Percentiles rank a stretch among this genome's conserved stretches.
phyloP scores from a whole-genome alignment of 345 rosid genomes.

The Dipteronia sinensis region DNA sequence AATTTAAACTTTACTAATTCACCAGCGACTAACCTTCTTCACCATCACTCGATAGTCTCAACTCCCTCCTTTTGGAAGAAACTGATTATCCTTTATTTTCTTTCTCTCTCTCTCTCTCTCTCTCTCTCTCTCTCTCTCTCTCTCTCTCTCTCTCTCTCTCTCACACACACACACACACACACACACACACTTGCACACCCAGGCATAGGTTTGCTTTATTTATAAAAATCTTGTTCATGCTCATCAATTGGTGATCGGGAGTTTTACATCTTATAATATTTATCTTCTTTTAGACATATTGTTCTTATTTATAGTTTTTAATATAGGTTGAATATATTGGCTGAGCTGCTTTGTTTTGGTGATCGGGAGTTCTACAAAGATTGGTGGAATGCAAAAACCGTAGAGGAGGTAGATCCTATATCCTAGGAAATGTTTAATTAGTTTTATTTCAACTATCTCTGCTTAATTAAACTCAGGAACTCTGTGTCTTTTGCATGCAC shows the following conservation, averaged over 20 bases:
- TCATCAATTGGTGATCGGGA: not conserved
- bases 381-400: conserved; percentile 99
- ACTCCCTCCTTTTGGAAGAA: not conserved
- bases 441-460: conserved; percentile 15
- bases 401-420: conserved; percentile 74
- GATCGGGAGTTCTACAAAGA: conserved; percentile 98
- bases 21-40: not conserved
- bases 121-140: not conserved
- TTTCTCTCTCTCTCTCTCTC: not conserved
- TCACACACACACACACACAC: not conserved
- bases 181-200: not conserved
- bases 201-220: not conserved
- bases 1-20: not conserved
- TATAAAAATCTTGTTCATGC: not conserved
- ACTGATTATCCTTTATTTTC: not conserved
- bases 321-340: conserved; percentile 90
- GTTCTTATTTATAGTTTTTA: conserved; percentile 2
- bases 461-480: conserved; percentile 17
- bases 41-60: not conserved
- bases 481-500: conserved; percentile 13
- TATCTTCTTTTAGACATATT: conserved; percentile 7
- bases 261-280: not conserved
- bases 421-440: conserved; percentile 11
- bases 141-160: not conserved
- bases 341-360: conserved; percentile 94